A percentile compares a stretch with the other conserved stretches of the same genome.
Evolutionary conservation across 768 basidiomycete species (phyloP).

Genomic region (Galerina marginata): DNA sequence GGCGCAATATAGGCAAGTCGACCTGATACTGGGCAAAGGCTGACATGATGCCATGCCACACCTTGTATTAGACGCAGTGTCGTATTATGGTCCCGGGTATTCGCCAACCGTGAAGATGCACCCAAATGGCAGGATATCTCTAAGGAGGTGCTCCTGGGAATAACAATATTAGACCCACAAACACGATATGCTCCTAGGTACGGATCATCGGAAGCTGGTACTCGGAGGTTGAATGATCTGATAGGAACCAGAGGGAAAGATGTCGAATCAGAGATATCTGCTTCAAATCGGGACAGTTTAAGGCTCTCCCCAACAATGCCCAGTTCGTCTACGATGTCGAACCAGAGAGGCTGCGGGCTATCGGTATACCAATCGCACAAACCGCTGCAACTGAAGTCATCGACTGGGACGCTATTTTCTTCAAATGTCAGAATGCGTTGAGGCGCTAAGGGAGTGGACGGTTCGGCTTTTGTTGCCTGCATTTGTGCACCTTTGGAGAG

Average conservation of each 20-base stretch:
- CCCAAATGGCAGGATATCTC: conserved; percentile 13
- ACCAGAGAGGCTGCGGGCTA: conserved; percentile 21
- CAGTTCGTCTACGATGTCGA: conserved; percentile 5
- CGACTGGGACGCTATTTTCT: not conserved
- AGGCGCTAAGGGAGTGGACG: not conserved
- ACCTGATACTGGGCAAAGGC: conserved; percentile 17
- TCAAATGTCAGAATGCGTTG: not conserved
- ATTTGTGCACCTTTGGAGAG: not conserved
- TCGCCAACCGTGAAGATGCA: not conserved
- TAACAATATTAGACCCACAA: conserved; percentile 6
- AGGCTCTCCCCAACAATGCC: not conserved
- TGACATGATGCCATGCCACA: not conserved
- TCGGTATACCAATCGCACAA: conserved; percentile 23
- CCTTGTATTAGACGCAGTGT: not conserved
- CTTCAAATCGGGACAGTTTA: conserved; percentile 3
- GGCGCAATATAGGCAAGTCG: conserved; percentile 5
- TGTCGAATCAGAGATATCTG: not conserved
- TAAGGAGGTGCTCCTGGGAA: not conserved
- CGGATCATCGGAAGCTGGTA: not conserved
- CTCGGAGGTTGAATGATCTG: not conserved
- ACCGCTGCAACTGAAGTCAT: conserved; percentile 6
- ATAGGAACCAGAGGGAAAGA: not conserved
- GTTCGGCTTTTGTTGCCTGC: not conserved
- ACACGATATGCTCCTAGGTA: conserved; percentile 12
- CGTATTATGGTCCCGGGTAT: not conserved